Base-by-base conservation (phyloP, 371 early-diverging fungal species). In the Mortierella sp. region DNA sequence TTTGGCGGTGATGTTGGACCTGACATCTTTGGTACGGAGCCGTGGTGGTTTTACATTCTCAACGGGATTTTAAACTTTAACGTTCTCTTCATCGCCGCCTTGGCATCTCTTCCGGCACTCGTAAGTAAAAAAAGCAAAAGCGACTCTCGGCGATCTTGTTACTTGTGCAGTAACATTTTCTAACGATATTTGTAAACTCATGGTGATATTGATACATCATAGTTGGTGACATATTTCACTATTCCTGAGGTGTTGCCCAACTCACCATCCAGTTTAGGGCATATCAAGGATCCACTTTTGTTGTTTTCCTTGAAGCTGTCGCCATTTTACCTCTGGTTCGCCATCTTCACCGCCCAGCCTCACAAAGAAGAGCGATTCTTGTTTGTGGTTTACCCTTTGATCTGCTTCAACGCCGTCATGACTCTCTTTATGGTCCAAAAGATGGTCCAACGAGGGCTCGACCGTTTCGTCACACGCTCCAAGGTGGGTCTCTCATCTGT, bases 321-420 rank as follows among this genome's bases (percentile, higher is more conserved):
- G 50, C 96, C 96, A 1, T 93, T 97, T 52, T 94, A 95, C 73
- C 79, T 96, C 28, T 95, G 95, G 95, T 90, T 98, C 44, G 79
- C 81, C 16, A 94, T 96, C 34, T 97, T 99, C 76, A 93, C 94
- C 8, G 52, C 92, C 13, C 98, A 98, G 88, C 95, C 98, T 14
- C 99, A 99, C 91, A 99, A 99, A 87, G 99, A 99, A 81, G 99
- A 99, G 79, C 93, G 99, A 3, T 99, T 99, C 84, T 82, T 99
- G 85, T 97, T 91, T 86, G 96, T 97, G n/a, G 94, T 96, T 8
- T 99, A 98, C 84, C 99, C 99, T 52, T 83, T 96, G 65, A 80
- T 99, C 60, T 93, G 94, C 81, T 91, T 97, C 74, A 95, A 94
- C 73, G 97, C 96, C 0, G 94, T 96, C 1, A 89, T 94, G 21